These are phyloP conservation scores for Myxozyma melibiosi DNA, from an alignment of 805 yeast genomes.

Conservation along the genomic window DNA sequence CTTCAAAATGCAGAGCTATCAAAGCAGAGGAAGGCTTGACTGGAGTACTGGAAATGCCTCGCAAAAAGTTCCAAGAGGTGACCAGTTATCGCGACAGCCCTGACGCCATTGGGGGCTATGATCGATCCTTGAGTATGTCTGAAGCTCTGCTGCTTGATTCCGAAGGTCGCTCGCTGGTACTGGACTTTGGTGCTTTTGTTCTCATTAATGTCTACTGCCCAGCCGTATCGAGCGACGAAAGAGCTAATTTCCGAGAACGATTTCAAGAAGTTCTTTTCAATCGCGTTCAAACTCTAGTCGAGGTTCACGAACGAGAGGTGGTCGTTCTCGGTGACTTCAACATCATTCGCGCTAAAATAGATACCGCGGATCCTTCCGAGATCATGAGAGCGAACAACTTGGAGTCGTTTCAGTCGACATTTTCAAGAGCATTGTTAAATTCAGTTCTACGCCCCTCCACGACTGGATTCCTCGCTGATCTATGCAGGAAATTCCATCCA, in stretches of 20 bases:
- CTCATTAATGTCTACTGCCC: slow-evolving; percentile 78
- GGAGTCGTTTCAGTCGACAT: slow-evolving; percentile 30
- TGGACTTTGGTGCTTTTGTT: slow-evolving; percentile 58
- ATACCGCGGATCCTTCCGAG: slow-evolving; percentile 71
- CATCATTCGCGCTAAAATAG: slow-evolving; percentile 76
- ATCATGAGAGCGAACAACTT: slow-evolving; percentile 44
- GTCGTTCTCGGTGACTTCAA: slow-evolving; percentile 88
- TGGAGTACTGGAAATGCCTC: slow-evolving; percentile 52
- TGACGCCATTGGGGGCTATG: slow-evolving; percentile 33
- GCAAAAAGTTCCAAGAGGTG: slow-evolving; percentile 10
- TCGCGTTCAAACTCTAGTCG: slow-evolving; percentile 60
- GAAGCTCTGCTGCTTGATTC: slow-evolving; percentile 58
- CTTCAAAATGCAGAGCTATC: slow-evolving; percentile 43
- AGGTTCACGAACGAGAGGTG: slow-evolving; percentile 62
- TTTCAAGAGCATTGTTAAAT: slow-evolving; percentile 25
- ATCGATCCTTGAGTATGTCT: slow-evolving; percentile 36
- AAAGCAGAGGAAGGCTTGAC: slow-evolving; percentile 90
- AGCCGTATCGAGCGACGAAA: slow-evolving; percentile 76
- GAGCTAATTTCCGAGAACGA: slow-evolving; percentile 56
- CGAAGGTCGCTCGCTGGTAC: slow-evolving; percentile 81
- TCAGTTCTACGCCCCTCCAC: slow-evolving; percentile 22
- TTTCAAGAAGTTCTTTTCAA: slow-evolving; percentile 63
- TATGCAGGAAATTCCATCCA: slow-evolving; percentile 54
- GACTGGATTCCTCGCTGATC: slow-evolving; percentile 28
- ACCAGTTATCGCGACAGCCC: slow-evolving; percentile 38